Evolutionary conservation across 2,329 filamentous ascomycete genomes (phyloP).

Genomic region (Cercospora brassicicola): DNA sequence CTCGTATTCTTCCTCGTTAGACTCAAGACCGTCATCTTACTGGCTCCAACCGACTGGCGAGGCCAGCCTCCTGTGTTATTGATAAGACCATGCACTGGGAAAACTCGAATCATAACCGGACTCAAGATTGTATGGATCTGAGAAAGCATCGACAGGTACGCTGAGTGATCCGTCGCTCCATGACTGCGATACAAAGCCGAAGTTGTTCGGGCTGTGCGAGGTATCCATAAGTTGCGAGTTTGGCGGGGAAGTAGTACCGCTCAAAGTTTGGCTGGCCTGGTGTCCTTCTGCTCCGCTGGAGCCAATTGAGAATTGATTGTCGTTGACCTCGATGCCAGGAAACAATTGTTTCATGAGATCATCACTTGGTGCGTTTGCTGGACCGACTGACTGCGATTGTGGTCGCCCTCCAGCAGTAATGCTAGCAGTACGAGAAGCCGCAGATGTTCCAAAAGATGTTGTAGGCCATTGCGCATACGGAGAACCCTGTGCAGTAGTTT

Average conservation of each 20-base stretch:
- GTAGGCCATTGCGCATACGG: constrained; percentile 28
- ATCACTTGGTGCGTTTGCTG: constrained; percentile 32
- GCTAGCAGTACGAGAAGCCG: constrained; percentile 20
- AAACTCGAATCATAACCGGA: constrained; percentile 35
- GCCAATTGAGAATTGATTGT: constrained; percentile 20
- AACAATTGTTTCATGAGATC: constrained; percentile 38
- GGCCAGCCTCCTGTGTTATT: constrained; percentile 32
- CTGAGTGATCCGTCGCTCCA: constrained; percentile 39
- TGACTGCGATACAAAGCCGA: constrained; percentile 33
- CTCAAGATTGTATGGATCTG: constrained; percentile 33
- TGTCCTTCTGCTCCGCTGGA: constrained; percentile 16
- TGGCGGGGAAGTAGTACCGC: neutral
- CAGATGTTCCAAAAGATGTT: constrained; percentile 19
- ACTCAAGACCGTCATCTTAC: neutral
- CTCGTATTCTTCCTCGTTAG: neutral
- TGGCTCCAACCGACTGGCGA: constrained; percentile 9
- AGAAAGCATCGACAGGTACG: constrained; percentile 35
- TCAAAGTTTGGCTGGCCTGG: constrained; percentile 12
- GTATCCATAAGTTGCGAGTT: constrained; percentile 3
- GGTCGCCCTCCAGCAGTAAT: constrained; percentile 25
- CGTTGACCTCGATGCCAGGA: constrained; percentile 36
- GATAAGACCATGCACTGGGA: constrained; percentile 28
- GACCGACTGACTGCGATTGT: constrained; percentile 34
- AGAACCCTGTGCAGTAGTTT: constrained; percentile 15
- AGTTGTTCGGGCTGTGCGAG: neutral